A percentile compares a stretch with the other conserved stretches of the same genome.
Conservation (phyloP, 257 asterid genomes). For the Solanum medicagineum region DNA sequence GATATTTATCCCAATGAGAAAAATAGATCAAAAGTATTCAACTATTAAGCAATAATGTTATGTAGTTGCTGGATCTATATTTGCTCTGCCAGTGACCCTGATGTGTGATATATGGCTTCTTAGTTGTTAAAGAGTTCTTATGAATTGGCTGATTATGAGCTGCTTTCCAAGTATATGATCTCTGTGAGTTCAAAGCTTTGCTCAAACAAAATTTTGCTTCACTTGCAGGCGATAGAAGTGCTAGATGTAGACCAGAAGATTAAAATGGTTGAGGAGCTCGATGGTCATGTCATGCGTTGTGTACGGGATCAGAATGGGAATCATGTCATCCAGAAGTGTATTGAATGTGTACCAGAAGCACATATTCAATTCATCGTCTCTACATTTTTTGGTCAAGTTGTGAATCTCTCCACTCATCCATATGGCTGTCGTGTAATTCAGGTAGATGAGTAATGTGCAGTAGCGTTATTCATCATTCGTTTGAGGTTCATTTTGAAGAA, state of each 20-base stretch:
- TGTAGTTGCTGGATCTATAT: background rate
- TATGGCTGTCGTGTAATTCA: slow-evolving; percentile 72
- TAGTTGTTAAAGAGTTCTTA: background rate
- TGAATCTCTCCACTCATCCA: slow-evolving; percentile 63
- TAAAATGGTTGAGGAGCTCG: slow-evolving; percentile 89
- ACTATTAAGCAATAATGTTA: background rate
- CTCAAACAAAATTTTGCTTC: background rate
- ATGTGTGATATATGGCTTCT: background rate
- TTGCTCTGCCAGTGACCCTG: background rate
- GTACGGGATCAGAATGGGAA: slow-evolving; percentile 98
- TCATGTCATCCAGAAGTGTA: slow-evolving; percentile 69
- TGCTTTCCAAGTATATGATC: background rate
- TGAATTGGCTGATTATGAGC: background rate
- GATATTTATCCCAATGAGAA: background rate
- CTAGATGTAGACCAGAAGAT: slow-evolving; percentile 87
- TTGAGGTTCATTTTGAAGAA: background rate
- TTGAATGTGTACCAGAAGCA: slow-evolving; percentile 45
- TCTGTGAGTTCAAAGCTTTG: background rate
- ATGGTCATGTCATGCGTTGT: slow-evolving; percentile 89
- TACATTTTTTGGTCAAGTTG: slow-evolving; percentile 54
- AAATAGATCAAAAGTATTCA: background rate
- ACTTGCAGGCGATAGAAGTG: slow-evolving; percentile 82
- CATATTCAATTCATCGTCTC: slow-evolving; percentile 37
- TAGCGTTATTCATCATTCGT: background rate
- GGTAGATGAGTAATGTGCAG: slow-evolving; percentile 18